These are phyloP conservation scores for Kodamaea fungicola DNA, from an alignment of 1,139 yeast species.

Conservation along the genomic window DNA sequence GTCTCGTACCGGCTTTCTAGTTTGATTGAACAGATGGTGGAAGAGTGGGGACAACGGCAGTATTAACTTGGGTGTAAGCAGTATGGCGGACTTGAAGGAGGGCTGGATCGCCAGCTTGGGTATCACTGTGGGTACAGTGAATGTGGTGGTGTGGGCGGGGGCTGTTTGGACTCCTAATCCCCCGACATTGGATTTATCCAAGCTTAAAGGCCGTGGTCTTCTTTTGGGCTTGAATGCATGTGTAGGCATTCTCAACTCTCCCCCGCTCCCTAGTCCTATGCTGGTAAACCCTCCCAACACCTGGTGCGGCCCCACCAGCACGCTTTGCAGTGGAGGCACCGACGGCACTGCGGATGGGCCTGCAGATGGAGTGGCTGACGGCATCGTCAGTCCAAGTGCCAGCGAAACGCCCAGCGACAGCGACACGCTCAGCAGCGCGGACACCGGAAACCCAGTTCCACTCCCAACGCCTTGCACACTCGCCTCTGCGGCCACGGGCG, in stretches of 20 bases:
- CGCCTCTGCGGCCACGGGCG: no score
- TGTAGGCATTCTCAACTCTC: slow-evolving; percentile 22
- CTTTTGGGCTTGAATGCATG: slow-evolving; percentile 38
- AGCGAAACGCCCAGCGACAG: slow-evolving; percentile 5
- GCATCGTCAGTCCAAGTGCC: not conserved
- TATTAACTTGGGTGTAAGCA: slow-evolving; percentile 30
- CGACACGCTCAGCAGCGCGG: slow-evolving; percentile 1
- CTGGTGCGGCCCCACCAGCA: slow-evolving; percentile 1
- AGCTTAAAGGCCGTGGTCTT: slow-evolving; percentile 41
- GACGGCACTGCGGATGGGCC: not conserved
- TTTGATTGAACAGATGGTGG: slow-evolving; percentile 36
- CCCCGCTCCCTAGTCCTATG: not conserved
- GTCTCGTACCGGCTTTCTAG: slow-evolving; percentile 10
- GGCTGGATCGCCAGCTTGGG: slow-evolving; percentile 12
- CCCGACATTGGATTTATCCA: slow-evolving; percentile 26
- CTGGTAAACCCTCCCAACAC: not conserved
- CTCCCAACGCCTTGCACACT: no score
- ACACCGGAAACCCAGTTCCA: not conserved
- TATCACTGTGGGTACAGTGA: slow-evolving; percentile 8
- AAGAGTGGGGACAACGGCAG: slow-evolving; percentile 43
- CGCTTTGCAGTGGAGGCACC: slow-evolving; percentile 1
- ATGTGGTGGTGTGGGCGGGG: slow-evolving; percentile 16
- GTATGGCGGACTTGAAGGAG: slow-evolving; percentile 8
- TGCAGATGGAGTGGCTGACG: slow-evolving; percentile 1
- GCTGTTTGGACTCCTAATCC: slow-evolving; percentile 13